Percentiles rank a stretch among this genome's conserved stretches.
These are phyloP conservation scores for Pythium folliculosum DNA, from an alignment of 352 stramenopile species.

Conservation along the genomic window DNA sequence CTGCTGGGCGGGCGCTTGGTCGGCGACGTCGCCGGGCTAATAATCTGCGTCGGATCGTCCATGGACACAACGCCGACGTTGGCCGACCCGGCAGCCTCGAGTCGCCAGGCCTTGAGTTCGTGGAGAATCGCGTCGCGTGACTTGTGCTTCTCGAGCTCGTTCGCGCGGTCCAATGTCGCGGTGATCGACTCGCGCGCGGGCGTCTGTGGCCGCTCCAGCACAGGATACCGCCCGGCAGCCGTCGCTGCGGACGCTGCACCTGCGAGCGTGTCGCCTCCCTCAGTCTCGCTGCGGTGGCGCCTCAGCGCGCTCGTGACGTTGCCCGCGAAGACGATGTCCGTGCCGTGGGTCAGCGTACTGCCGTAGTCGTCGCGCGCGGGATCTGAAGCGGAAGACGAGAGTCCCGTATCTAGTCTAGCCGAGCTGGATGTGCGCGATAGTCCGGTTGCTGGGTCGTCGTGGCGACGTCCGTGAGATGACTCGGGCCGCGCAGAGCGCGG, in stretches of 20 bases:
- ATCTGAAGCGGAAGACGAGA: background rate
- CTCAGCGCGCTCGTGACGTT: constrained; percentile 86
- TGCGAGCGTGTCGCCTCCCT: constrained; percentile 18
- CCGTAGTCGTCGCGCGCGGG: constrained; percentile 46
- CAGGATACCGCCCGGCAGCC: background rate
- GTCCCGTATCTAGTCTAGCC: background rate
- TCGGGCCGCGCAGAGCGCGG: constrained; percentile 1
- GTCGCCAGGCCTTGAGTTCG: constrained; percentile 66
- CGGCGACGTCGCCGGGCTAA: constrained; percentile 25
- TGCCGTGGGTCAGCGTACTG: constrained; percentile 87
- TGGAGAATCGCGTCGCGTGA: constrained; percentile 64
- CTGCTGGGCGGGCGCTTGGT: constrained; percentile 24
- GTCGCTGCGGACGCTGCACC: background rate
- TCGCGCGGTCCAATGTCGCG: constrained; percentile 70
- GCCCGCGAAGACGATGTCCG: constrained; percentile 85
- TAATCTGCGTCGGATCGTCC: constrained; percentile 22
- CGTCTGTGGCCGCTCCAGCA: constrained; percentile 51
- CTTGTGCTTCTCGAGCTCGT: constrained; percentile 69
- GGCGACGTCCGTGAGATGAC: constrained; percentile 21
- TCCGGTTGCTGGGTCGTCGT: background rate
- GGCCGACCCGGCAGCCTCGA: constrained; percentile 49
- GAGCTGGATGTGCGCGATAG: constrained; percentile 9
- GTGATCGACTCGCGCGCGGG: constrained; percentile 74
- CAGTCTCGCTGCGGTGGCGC: constrained; percentile 64
- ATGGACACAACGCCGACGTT: constrained; percentile 38